Percentiles rank a stretch among this genome's conserved stretches.
Conservation (phyloP, 2,329 filamentous ascomycete species). For the Fusarium longipes region DNA sequence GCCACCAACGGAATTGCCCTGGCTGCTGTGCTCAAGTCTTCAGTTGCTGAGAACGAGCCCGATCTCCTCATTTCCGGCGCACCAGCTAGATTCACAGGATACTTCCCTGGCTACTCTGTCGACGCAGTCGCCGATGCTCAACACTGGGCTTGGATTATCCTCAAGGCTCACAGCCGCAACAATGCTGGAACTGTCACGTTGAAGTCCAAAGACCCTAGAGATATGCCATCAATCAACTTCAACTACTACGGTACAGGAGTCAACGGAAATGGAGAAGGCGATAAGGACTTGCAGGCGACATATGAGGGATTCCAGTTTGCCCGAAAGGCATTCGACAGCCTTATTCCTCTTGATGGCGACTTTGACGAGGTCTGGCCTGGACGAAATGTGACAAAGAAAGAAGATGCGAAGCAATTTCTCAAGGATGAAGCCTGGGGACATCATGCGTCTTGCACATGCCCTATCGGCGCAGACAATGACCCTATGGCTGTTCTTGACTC, state of each 20-base stretch:
- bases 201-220: slow-evolving; percentile 68
- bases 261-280: slow-evolving; percentile 58
- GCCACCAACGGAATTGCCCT: slow-evolving; percentile 64
- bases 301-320: slow-evolving; percentile 66
- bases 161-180: slow-evolving; percentile 67
- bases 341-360: slow-evolving; percentile 30
- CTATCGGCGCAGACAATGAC: slow-evolving; percentile 49
- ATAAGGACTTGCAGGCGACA: slow-evolving; percentile 64
- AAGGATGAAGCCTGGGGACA: slow-evolving; percentile 51
- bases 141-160: slow-evolving; percentile 56
- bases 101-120: slow-evolving; percentile 65
- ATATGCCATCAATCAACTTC: slow-evolving; percentile 72
- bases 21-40: slow-evolving; percentile 54
- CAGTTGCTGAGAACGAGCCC: slow-evolving; percentile 56
- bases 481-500: slow-evolving; percentile 58
- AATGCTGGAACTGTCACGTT: slow-evolving; percentile 71
- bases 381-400: slow-evolving; percentile 55
- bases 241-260: slow-evolving; percentile 67
- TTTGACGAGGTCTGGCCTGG: slow-evolving; percentile 47
- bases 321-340: slow-evolving; percentile 53
- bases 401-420: slow-evolving; percentile 36
- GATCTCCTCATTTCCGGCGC: slow-evolving; percentile 67
- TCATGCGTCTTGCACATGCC: slow-evolving; percentile 49
- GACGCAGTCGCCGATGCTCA: slow-evolving; percentile 57
- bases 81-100: slow-evolving; percentile 65